phyloP scores from a whole-genome alignment of 768 basidiomycete genomes.

The Russula foetens region DNA sequence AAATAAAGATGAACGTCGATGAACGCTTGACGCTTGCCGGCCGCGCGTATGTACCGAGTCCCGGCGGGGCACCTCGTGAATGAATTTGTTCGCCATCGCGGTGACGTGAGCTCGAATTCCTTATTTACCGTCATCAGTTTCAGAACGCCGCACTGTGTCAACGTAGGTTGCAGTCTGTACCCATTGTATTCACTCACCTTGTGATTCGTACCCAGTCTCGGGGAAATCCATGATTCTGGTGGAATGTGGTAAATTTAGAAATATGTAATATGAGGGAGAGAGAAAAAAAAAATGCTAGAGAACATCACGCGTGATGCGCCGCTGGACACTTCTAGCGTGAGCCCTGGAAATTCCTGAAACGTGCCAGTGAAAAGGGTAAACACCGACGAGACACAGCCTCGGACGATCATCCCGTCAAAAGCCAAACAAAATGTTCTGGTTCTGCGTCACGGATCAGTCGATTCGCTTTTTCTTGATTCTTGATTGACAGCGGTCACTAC shows the following conservation, averaged over 20 bases:
- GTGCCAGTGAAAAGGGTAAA: background rate
- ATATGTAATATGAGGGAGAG: background rate
- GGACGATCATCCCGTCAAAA: background rate
- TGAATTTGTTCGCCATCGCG: background rate
- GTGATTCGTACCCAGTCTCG: background rate
- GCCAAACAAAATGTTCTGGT: background rate
- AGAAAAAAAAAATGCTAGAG: too few relatives aligned
- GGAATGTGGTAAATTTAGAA: background rate
- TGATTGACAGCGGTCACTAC: background rate
- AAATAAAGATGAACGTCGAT: background rate
- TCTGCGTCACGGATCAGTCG: background rate
- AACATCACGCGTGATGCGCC: background rate
- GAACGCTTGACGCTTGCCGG: slow-evolving; percentile 2
- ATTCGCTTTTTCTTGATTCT: too few relatives aligned
- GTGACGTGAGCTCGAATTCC: slow-evolving; percentile 1
- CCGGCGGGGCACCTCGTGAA: slow-evolving; percentile 2
- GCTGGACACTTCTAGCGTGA: slow-evolving; percentile 6
- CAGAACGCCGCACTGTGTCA: background rate
- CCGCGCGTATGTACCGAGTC: background rate
- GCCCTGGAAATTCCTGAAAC: too few relatives aligned
- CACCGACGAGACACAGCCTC: background rate
- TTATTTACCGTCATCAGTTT: slow-evolving; percentile 1
- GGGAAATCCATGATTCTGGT: background rate
- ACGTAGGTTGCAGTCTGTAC: too few relatives aligned
- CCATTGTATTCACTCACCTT: too few relatives aligned